Evolutionary conservation across 768 basidiomycete genomes (phyloP).

Genomic region (Collybiopsis luxurians): DNA sequence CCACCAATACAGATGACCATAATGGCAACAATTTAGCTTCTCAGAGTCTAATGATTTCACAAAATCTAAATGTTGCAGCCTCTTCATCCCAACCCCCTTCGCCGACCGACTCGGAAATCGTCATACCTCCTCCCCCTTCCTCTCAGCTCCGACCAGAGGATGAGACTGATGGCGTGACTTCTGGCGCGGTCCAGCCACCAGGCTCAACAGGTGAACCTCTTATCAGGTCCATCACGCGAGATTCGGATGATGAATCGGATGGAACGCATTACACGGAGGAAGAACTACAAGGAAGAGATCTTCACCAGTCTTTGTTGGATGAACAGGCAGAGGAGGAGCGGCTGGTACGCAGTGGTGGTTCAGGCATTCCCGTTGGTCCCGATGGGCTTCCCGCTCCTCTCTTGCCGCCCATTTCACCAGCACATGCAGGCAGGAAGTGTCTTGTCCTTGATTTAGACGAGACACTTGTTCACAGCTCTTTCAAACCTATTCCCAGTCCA

Average conservation of each 20-base stretch:
- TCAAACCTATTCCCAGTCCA: constrained; percentile 95
- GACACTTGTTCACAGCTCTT: constrained; percentile 94
- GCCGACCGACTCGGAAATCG: constrained; percentile 10
- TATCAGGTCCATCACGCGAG: constrained; percentile 33
- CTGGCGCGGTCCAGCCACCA: constrained; percentile 87
- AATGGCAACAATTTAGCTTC: not conserved
- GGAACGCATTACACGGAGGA: constrained; percentile 69
- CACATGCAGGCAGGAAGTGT: constrained; percentile 89
- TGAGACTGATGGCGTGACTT: constrained; percentile 86
- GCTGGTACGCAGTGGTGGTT: constrained; percentile 86
- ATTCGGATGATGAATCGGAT: constrained; percentile 32
- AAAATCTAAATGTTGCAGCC: not conserved
- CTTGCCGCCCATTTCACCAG: constrained; percentile 77
- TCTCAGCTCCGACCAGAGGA: constrained; percentile 47
- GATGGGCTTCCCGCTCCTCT: constrained; percentile 86
- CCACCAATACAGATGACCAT: not conserved
- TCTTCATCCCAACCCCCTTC: constrained; percentile 4
- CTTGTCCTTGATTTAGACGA: constrained; percentile 96
- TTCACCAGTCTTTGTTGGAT: constrained; percentile 35
- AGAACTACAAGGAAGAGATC: constrained; percentile 58
- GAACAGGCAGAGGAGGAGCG: constrained; percentile 89
- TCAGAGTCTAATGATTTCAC: constrained; percentile 1
- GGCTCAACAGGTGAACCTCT: constrained; percentile 55
- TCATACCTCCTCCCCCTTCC: constrained; percentile 34
- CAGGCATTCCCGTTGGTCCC: constrained; percentile 91